Evolutionary conservation across 148 eudicot genomes (phyloP).

Genomic region (Vaccinium myrtillus): DNA sequence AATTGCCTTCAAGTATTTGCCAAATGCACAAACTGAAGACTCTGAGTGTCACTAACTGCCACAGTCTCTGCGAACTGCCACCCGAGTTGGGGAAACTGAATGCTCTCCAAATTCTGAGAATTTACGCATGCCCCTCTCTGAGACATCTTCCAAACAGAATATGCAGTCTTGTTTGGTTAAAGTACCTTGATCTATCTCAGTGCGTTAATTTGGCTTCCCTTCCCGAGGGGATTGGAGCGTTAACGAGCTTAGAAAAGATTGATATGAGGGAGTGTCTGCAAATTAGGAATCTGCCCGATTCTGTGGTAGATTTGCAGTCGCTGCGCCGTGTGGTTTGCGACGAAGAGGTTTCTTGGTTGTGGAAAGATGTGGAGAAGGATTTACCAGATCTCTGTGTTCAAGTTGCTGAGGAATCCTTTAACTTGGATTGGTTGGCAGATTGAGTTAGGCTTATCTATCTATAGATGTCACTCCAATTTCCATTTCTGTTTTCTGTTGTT

Average conservation of each 20-base stretch:
- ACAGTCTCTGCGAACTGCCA: conserved; percentile 57
- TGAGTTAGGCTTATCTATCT: conserved; percentile 1
- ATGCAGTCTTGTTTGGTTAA: conserved; percentile 44
- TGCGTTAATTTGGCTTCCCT: conserved; percentile 53
- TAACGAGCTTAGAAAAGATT: conserved; percentile 58
- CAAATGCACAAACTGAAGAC: conserved; percentile 42
- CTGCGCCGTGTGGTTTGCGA: conserved; percentile 68
- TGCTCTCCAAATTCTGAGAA: conserved; percentile 51
- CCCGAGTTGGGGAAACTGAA: conserved; percentile 49
- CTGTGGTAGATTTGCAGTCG: conserved; percentile 32
- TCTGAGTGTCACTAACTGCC: conserved; percentile 74
- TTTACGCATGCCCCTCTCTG: conserved; percentile 67
- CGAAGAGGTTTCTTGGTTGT: conserved; percentile 62
- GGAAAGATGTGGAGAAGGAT: conserved; percentile 47
- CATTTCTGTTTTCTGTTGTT: background rate
- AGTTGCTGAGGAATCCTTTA: conserved; percentile 62
- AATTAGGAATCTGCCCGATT: conserved; percentile 47
- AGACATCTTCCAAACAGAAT: conserved; percentile 53
- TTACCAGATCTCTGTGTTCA: conserved; percentile 51
- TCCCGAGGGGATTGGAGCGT: conserved; percentile 51
- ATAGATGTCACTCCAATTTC: background rate
- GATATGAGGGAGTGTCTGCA: conserved; percentile 77
- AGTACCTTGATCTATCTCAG: conserved; percentile 71
- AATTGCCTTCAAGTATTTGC: conserved; percentile 55
- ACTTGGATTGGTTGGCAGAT: conserved; percentile 68